Base-by-base conservation (phyloP, 768 basidiomycete species). In the Russula sp. region DNA sequence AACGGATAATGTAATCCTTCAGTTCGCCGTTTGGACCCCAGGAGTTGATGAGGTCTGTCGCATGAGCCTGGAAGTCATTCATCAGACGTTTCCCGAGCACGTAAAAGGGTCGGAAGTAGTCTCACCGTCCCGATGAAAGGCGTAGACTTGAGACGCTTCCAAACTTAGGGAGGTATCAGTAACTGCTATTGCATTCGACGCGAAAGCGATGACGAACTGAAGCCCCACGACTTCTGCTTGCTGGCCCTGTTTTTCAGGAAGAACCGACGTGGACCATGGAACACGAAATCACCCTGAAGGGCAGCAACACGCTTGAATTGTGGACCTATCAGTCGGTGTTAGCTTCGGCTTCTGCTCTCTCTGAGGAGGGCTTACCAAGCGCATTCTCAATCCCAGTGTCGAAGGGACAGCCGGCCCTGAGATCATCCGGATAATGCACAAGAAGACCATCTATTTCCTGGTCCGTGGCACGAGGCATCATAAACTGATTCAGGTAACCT, bases 341-440 rank as follows among this genome's bases (percentile, higher is more conserved):
- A 54, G 38, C 5, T 54, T 30, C 42, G 28, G 22, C 8, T 48
- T 34, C 46, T 26, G 9, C 22, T 5, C 44, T 20, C 30, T 3
- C 13, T 11, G 8, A 36, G 16, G 34, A 30, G 28, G 30, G 8
- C 7, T 78, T 64, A 2, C 79, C 77, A 6, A 80, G 63, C 8
- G 18, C 38, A 34, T 64, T 69, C 26, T 50, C 50, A 10, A 67
- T 1, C 8, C 68, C 68, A 6, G 66, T 69, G 57, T 67, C 66
- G 57, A 69, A 69, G 13, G 68, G 68, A 57, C 38, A 48, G 11
- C 68, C 68, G 1, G 62, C 62, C 16, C 59, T 49, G 8, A 42
- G 68, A 32, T 59, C 54, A 38, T 67, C 59, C 2, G 69, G 68
- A 32, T 75, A 75, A 1, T 71, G 57, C 13, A 38, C 38, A 40